Percentiles rank a stretch among this genome's conserved stretches.
These are phyloP conservation scores for Tylopilus sp. DNA, from an alignment of 1,284 basidiomycete genomes.

Conservation along the genomic window DNA sequence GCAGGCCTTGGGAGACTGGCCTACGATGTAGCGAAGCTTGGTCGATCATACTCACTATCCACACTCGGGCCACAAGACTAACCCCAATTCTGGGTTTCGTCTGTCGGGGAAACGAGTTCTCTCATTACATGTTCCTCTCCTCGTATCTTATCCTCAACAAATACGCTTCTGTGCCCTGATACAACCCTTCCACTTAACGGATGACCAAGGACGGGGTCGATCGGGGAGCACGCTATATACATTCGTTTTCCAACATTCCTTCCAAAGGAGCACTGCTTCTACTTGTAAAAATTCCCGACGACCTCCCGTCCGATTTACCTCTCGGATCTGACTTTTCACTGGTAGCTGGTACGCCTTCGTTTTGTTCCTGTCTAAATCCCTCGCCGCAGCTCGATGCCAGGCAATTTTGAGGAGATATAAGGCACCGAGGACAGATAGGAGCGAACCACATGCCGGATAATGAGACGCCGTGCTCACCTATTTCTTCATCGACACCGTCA, in stretches of 20 bases:
- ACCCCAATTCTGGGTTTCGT: conserved; percentile 58
- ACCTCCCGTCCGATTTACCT: conserved; percentile 72
- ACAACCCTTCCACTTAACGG: neutral
- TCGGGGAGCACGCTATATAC: conserved; percentile 76
- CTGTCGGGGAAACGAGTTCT: conserved; percentile 92
- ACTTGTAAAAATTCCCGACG: conserved; percentile 75
- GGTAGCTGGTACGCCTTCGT: conserved; percentile 61
- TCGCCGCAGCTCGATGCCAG: conserved; percentile 33
- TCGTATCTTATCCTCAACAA: conserved; percentile 81
- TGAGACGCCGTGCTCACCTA: conserved; percentile 94
- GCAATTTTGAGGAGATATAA: conserved; percentile 93
- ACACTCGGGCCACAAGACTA: neutral
- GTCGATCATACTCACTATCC: conserved; percentile 38
- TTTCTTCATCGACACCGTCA: conserved; percentile 95
- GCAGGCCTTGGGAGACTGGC: conserved; percentile 83
- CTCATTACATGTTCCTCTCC: conserved; percentile 86
- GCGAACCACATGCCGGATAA: conserved; percentile 64
- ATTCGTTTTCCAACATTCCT: conserved; percentile 82
- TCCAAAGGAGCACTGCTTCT: conserved; percentile 62
- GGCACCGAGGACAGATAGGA: conserved; percentile 49
- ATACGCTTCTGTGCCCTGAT: conserved; percentile 37
- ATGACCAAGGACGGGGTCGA: conserved; percentile 54
- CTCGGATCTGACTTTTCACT: conserved; percentile 69
- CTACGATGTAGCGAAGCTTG: conserved; percentile 79
- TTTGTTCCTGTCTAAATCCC: neutral